Evolutionary conservation across 2,329 filamentous ascomycete genomes (phyloP).

Genomic region (Trichophyton rubrum): DNA sequence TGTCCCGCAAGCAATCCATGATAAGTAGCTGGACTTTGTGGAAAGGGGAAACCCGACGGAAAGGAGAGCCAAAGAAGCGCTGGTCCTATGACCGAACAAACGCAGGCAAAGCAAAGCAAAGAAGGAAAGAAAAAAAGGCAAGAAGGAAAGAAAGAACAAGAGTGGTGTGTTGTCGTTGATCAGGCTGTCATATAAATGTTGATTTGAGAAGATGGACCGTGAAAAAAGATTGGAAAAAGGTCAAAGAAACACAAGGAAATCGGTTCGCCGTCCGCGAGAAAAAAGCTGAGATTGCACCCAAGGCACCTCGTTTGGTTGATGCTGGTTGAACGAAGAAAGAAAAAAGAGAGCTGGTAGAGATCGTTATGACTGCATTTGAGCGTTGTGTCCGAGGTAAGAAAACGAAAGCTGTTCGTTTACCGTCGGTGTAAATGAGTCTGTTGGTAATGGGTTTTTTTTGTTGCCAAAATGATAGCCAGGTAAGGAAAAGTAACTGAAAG

Average conservation of each 20-base stretch:
- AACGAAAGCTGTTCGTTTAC: slow-evolving; percentile 8
- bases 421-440: background rate
- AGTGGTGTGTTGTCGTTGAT: slow-evolving; percentile 24
- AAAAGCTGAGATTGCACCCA: slow-evolving; percentile 4
- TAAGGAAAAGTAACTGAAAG: slow-evolving; percentile 8
- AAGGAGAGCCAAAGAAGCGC: background rate
- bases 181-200: slow-evolving; percentile 27
- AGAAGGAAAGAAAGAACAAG: slow-evolving; percentile 22
- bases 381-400: background rate
- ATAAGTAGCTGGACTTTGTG: background rate
- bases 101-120: slow-evolving; percentile 14
- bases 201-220: slow-evolving; percentile 1
- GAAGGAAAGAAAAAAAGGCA: slow-evolving; percentile 23
- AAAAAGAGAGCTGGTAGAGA: slow-evolving; percentile 11
- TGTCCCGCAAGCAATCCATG: slow-evolving; percentile 80
- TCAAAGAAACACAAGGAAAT: slow-evolving; percentile 12
- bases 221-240: background rate
- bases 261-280: slow-evolving; percentile 16
- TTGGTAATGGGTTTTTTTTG: background rate
- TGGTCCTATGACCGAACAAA: slow-evolving; percentile 10
- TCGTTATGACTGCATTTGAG: slow-evolving; percentile 16
- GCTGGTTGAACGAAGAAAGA: slow-evolving; percentile 2
- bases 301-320: background rate
- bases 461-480: background rate
- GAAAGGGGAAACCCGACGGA: background rate